These are phyloP conservation scores for Zostera marina DNA, from an alignment of 116 monocot genomes.

Conservation along the genomic window DNA sequence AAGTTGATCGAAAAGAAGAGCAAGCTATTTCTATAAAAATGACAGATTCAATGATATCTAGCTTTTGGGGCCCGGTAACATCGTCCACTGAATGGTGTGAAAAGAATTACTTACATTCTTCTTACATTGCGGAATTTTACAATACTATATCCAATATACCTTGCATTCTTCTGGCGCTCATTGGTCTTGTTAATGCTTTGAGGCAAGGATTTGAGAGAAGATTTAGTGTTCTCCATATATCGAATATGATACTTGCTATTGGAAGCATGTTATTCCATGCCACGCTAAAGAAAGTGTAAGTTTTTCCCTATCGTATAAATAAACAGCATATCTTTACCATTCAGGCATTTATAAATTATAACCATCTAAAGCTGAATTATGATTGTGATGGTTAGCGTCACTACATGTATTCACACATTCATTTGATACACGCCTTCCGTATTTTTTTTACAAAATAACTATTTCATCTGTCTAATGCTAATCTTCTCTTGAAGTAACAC, in stretches of 20 bases:
- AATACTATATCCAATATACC: constrained; percentile 68
- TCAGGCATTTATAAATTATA: no score
- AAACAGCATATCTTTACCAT: neutral
- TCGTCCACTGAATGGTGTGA: constrained; percentile 35
- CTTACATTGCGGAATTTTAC: constrained; percentile 55
- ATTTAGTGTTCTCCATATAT: constrained; percentile 47
- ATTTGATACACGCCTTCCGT: no score
- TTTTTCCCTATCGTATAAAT: neutral
- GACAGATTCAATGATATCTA: constrained; percentile 49
- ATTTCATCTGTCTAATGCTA: no score
- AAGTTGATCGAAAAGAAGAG: neutral
- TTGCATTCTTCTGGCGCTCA: constrained; percentile 63
- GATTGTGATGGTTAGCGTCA: no score
- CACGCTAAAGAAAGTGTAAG: constrained; percentile 74
- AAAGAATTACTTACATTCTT: constrained; percentile 41
- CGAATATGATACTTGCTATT: constrained; percentile 77
- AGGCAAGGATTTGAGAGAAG: constrained; percentile 86
- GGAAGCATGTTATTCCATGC: constrained; percentile 84
- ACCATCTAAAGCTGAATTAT: no score
- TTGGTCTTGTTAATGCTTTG: constrained; percentile 62
- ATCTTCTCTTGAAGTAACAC: no score
- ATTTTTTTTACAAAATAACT: no score
- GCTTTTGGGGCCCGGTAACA: constrained; percentile 65
- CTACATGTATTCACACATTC: no score
- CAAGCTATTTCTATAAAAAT: constrained; percentile 11